A percentile compares a stretch with the other conserved stretches of the same genome.
These are phyloP conservation scores for Rhynchospora breviuscula DNA, from an alignment of 176 grass and related monocot species.

Conservation along the genomic window DNA sequence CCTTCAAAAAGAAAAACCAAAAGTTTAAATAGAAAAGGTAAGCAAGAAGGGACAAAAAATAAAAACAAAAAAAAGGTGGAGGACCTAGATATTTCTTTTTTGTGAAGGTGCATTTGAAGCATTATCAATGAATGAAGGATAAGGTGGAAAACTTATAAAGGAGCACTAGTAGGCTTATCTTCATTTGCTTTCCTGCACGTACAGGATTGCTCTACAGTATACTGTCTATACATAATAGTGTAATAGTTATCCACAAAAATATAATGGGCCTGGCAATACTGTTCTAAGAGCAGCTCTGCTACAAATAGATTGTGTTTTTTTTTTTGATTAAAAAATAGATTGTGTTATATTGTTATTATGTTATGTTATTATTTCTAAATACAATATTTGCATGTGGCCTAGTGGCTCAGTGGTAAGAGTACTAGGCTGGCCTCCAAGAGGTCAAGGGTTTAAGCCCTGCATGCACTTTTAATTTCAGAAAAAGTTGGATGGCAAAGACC, in stretches of 20 bases:
- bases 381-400: no score
- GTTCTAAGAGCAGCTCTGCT: neutral
- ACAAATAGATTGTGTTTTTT: neutral
- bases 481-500: no score
- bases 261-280: neutral
- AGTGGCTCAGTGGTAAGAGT: no score
- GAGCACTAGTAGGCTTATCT: conserved; percentile 14
- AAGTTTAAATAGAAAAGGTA: neutral
- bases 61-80: neutral
- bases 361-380: neutral
- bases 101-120: neutral
- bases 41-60: neutral
- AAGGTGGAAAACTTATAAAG: conserved; percentile 27
- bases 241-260: neutral
- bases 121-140: conserved; percentile 13
- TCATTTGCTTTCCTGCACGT: conserved; percentile 2
- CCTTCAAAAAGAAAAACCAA: neutral
- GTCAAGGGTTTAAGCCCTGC: no score
- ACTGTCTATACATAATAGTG: neutral
- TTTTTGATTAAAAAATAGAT: no score
- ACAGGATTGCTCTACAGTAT: neutral
- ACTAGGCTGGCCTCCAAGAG: no score
- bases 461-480: no score
- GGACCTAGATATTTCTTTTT: neutral
- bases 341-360: no score